Conservation (phyloP, 2,329 filamentous ascomycete species). For the Aspergillus eucalypticola region DNA sequence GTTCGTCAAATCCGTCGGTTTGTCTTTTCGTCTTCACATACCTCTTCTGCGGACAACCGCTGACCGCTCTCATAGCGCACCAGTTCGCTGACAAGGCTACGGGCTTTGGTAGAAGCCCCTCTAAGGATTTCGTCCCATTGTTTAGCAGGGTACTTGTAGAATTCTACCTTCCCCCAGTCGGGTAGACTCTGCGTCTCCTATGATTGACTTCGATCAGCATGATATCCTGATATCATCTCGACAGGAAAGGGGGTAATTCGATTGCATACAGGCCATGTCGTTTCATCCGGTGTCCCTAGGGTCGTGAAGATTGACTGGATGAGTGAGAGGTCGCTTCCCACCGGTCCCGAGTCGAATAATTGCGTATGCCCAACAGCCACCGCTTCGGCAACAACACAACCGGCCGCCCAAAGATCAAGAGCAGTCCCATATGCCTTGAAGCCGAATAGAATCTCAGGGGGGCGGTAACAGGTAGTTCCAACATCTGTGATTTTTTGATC, state of each 20-base stretch:
- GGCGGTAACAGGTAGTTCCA: conserved; percentile 86
- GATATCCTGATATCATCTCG: not conserved
- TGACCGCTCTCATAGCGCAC: conserved; percentile 70
- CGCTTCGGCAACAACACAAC: conserved; percentile 80
- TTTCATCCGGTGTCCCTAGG: conserved; percentile 78
- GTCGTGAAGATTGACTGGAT: conserved; percentile 92
- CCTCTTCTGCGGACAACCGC: conserved; percentile 68
- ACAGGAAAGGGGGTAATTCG: not conserved
- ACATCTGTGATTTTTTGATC: conserved; percentile 83
- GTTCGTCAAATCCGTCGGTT: not conserved
- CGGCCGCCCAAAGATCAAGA: conserved; percentile 88
- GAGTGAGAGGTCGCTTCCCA: conserved; percentile 87
- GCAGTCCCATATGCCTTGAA: conserved; percentile 68
- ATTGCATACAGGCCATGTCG: conserved; percentile 74
- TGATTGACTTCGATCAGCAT: conserved; percentile 1
- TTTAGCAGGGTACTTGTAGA: conserved; percentile 68
- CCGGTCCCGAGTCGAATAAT: conserved; percentile 82
- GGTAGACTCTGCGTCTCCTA: conserved; percentile 58
- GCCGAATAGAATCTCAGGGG: conserved; percentile 88
- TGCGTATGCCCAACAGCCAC: conserved; percentile 56
- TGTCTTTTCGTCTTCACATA: conserved; percentile 29
- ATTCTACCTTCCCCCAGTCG: conserved; percentile 85
- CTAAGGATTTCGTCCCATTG: conserved; percentile 71
- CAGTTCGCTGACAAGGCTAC: conserved; percentile 66
- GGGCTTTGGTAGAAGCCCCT: conserved; percentile 57